Evolutionary conservation across 495 filamentous ascomycete species (phyloP), one percentile per base, ranked within the genome.

Genomic region (Aspergillus asperescens): DNA sequence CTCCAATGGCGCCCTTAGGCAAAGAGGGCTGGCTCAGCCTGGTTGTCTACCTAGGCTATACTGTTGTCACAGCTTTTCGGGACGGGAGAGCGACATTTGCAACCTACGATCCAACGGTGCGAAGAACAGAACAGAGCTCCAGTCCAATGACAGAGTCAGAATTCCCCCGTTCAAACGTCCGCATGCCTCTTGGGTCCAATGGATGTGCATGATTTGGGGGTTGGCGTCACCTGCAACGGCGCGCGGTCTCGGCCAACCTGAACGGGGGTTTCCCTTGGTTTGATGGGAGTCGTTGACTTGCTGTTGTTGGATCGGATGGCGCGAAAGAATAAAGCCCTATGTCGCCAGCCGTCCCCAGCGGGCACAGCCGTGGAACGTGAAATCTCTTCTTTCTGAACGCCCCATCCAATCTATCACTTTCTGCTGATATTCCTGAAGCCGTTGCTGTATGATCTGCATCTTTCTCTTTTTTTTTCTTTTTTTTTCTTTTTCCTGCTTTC

Each of bases 301-400:
- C 5, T 38, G 39, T 20, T 25, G 19, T 24, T 16, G 27, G 23
- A 27, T 31, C 47, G 41, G 38, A 42, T 22, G 18, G 25, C 27
- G 20, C 44, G 45, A 56, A 45, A 57, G 50, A 55, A 53, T 28
- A 58, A 27, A 37, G 52, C 58, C 58, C 51, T 56, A 58, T 61
- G 55, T 61, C 37, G 19, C 39, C 51, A 58, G 38, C 59, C 59
- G 59, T n/a, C n/a, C 15, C 35, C 38, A 42, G 34, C 31, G 32
- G 37, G 12, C 34, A 49, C 43, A 38, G 25, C 37, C 40, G 50
- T 48, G 55, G 41, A 53, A 42, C 39, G 29, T 34, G 37, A 50
- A 48, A 32, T 18, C 25, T 28, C 25, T 28, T 28, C 13, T 15
- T 35, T 35, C n/a, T 35, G 13, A 15, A 15, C 7, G 5, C n/a